Percentiles rank a stretch among this genome's conserved stretches.
These are phyloP conservation scores for Exophiala alcalophila DNA, from an alignment of 2,329 filamentous ascomycete genomes.

Conservation along the genomic window DNA sequence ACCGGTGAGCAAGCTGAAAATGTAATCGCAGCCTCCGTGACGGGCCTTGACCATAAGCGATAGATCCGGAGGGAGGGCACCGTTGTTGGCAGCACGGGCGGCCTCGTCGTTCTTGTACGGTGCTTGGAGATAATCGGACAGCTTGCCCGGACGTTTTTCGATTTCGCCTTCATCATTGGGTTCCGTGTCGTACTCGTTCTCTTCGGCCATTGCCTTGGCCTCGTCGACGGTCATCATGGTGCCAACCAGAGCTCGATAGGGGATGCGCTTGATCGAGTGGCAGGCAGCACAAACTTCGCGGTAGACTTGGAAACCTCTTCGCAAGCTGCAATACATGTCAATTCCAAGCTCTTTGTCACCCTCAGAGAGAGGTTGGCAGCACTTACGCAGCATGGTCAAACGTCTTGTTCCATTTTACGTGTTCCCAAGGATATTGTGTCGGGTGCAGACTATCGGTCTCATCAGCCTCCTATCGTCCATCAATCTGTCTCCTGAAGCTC, in stretches of 20 bases:
- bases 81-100: slow-evolving; percentile 95
- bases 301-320: slow-evolving; percentile 99
- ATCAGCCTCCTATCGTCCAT: slow-evolving; percentile 32
- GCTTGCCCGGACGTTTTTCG: slow-evolving; percentile 96
- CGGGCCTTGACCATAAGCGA: slow-evolving; percentile 96
- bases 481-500: slow-evolving; percentile 48
- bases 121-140: slow-evolving; percentile 90
- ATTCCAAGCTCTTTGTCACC: slow-evolving; percentile 26
- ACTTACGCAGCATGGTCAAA: slow-evolving; percentile 96
- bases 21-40: slow-evolving; percentile 97
- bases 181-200: slow-evolving; percentile 97
- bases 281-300: slow-evolving; percentile 96
- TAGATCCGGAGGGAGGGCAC: slow-evolving; percentile 95
- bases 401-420: slow-evolving; percentile 86
- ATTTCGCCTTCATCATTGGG: slow-evolving; percentile 98
- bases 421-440: slow-evolving; percentile 92
- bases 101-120: slow-evolving; percentile 99
- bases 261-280: slow-evolving; percentile 92
- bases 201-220: slow-evolving; percentile 94
- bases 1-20: slow-evolving; percentile 93
- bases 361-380: slow-evolving; percentile 9
- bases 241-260: slow-evolving; percentile 89
- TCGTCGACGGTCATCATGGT: slow-evolving; percentile 93
- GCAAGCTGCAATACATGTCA: slow-evolving; percentile 63
- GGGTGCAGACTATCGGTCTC: slow-evolving; percentile 71